phyloP scores from a whole-genome alignment of 75 land plant species.

The Ceratopteris richardii region DNA sequence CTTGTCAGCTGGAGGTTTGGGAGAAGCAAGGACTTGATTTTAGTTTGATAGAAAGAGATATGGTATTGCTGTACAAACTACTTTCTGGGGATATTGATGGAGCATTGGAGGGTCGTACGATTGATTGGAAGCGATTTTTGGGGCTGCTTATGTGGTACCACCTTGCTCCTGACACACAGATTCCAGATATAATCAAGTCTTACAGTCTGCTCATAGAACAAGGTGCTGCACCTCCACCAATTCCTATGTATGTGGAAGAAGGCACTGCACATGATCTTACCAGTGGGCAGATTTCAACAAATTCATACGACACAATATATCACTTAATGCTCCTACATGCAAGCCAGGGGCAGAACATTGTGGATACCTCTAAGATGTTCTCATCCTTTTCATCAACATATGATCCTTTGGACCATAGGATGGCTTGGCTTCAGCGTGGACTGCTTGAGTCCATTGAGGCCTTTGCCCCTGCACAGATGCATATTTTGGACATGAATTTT shows the following conservation, averaged over 20 bases:
- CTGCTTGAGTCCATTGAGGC: constrained; percentile 73
- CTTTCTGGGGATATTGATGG: constrained; percentile 81
- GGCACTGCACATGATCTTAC: constrained; percentile 31
- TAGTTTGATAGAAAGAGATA: constrained; percentile 67
- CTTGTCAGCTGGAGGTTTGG: constrained; percentile 80
- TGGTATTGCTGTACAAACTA: constrained; percentile 53
- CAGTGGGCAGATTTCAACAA: constrained; percentile 7
- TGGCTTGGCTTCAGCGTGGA: constrained; percentile 92
- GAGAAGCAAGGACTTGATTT: constrained; percentile 69
- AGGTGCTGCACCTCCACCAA: constrained; percentile 64
- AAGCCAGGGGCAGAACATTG: constrained; percentile 30
- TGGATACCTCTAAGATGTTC: constrained; percentile 57
- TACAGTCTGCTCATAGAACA: constrained; percentile 62
- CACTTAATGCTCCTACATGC: constrained; percentile 97
- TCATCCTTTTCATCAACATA: constrained; percentile 72
- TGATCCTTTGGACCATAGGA: constrained; percentile 88
- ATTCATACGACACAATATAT: constrained; percentile 59
- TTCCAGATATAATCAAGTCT: constrained; percentile 46
- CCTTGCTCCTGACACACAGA: constrained; percentile 60
- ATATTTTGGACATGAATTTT: constrained; percentile 74
- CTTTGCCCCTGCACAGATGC: constrained; percentile 48
- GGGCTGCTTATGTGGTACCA: constrained; percentile 95
- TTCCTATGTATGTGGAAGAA: constrained; percentile 89
- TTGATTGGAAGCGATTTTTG: constrained; percentile 96
- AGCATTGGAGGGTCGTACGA: constrained; percentile 29